Percentiles rank a stretch among this genome's conserved stretches.
Evolutionary conservation across 306 rosid genomes (phyloP).

Genomic region (Hylodesmum podocarpum): DNA sequence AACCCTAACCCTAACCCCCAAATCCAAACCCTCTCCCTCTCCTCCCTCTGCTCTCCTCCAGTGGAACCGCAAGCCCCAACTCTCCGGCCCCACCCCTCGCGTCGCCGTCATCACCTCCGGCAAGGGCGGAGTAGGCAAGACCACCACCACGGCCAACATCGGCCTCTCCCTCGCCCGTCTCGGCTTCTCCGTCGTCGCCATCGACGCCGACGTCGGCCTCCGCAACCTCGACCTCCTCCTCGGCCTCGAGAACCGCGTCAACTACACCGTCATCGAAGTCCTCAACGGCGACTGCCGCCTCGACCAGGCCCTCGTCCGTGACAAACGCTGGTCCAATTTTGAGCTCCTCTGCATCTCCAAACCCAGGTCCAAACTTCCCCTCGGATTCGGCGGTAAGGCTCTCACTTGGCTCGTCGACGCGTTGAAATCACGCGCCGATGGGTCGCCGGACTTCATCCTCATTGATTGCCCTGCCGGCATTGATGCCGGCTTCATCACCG

Average conservation of each 20-base stretch:
- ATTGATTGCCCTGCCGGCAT: slow-evolving; percentile 97
- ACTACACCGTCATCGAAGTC: slow-evolving; percentile 88
- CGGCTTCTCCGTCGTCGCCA: slow-evolving; percentile 94
- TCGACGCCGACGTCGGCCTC: slow-evolving; percentile 95
- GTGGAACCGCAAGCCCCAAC: slow-evolving; percentile 88
- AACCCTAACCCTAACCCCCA: slow-evolving; percentile 45
- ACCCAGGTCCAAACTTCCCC: slow-evolving; percentile 83
- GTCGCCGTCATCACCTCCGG: slow-evolving; percentile 92
- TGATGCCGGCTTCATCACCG: slow-evolving; percentile 95
- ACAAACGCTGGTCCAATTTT: slow-evolving; percentile 95
- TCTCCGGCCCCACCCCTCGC: slow-evolving; percentile 91
- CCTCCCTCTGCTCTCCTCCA: slow-evolving; percentile 56
- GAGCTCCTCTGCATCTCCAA: slow-evolving; percentile 93
- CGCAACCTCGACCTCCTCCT: slow-evolving; percentile 97
- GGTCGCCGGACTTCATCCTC: slow-evolving; percentile 77
- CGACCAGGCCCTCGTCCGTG: slow-evolving; percentile 92
- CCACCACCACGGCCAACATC: slow-evolving; percentile 91
- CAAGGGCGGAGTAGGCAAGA: slow-evolving; percentile 92
- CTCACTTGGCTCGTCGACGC: slow-evolving; percentile 94
- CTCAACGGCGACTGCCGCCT: slow-evolving; percentile 95
- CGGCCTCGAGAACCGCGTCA: slow-evolving; percentile 95
- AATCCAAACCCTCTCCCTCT: background rate
- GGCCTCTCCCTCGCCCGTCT: slow-evolving; percentile 95
- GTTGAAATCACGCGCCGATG: slow-evolving; percentile 60
- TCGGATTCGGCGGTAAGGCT: slow-evolving; percentile 94